These are phyloP conservation scores for Fusarium longipes DNA, from an alignment of 2,329 filamentous ascomycete genomes.

Conservation along the genomic window DNA sequence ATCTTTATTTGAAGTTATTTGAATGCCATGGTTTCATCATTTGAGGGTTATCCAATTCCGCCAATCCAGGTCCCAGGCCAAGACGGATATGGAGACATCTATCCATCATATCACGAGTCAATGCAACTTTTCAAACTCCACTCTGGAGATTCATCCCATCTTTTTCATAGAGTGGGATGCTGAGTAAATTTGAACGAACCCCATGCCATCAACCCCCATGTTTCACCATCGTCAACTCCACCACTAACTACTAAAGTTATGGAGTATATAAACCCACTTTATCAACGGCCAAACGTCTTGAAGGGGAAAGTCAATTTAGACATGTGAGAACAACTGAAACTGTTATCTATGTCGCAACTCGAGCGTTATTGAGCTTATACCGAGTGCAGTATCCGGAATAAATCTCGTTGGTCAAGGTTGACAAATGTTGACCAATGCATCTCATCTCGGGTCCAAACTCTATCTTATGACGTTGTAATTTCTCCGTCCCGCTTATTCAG, in stretches of 20 bases:
- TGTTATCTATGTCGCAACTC: background rate
- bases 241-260: too few relatives aligned
- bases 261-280: background rate
- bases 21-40: background rate
- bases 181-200: background rate
- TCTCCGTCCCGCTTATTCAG: background rate
- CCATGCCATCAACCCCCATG: background rate
- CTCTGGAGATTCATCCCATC: background rate
- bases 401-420: background rate
- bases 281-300: background rate
- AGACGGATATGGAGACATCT: background rate
- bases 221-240: background rate
- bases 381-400: background rate
- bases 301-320: background rate
- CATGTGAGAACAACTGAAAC: background rate
- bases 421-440: background rate
- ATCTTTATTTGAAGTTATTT: background rate
- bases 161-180: background rate
- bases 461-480: background rate
- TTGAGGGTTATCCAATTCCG: background rate
- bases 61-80: background rate
- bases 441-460: rapidly evolving
- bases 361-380: background rate
- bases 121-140: background rate
- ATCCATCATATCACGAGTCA: background rate